Percentiles rank a stretch among this genome's conserved stretches.
Evolutionary conservation across 768 basidiomycete genomes (phyloP).

Genomic region (Asterophora lycoperdoides): DNA sequence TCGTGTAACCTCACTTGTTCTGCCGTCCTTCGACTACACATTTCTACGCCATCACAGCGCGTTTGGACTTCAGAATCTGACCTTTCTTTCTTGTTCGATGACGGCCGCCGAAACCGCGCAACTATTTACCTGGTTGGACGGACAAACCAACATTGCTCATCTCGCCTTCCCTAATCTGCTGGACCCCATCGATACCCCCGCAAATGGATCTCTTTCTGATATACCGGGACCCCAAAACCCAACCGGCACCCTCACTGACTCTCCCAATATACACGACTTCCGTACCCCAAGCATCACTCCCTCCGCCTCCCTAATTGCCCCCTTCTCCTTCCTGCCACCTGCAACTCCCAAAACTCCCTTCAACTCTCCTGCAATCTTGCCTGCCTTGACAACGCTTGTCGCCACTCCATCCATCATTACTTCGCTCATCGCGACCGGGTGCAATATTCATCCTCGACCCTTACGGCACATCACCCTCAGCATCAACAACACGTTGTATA

Average conservation of each 20-base stretch:
- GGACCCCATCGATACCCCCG: slow-evolving; percentile 14
- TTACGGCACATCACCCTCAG: slow-evolving; percentile 32
- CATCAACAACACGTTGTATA: slow-evolving; percentile 42
- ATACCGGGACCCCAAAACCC: slow-evolving; percentile 1
- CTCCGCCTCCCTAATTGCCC: slow-evolving; percentile 9
- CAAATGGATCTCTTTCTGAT: slow-evolving; percentile 4
- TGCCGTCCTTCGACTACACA: slow-evolving; percentile 39
- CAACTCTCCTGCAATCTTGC: slow-evolving; percentile 35
- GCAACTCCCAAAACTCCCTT: slow-evolving; percentile 18
- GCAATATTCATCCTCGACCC: slow-evolving; percentile 18
- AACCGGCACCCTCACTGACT: slow-evolving; percentile 5
- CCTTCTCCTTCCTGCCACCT: slow-evolving; percentile 10
- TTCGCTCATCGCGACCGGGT: slow-evolving; percentile 19
- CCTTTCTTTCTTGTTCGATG: slow-evolving; percentile 32
- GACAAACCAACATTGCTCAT: slow-evolving; percentile 36
- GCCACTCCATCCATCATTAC: slow-evolving; percentile 32
- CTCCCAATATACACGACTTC: slow-evolving; percentile 4
- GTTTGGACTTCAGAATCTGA: slow-evolving; percentile 37
- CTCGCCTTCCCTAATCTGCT: slow-evolving; percentile 38
- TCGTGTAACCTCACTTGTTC: slow-evolving; percentile 34
- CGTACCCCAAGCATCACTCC: slow-evolving; percentile 7
- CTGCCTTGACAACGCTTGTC: slow-evolving; percentile 34
- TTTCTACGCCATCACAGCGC: slow-evolving; percentile 40
- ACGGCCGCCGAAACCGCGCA: slow-evolving; percentile 28
- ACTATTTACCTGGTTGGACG: slow-evolving; percentile 39